phyloP scores from a whole-genome alignment of 345 rosid species.

The Luvunga scandens region DNA sequence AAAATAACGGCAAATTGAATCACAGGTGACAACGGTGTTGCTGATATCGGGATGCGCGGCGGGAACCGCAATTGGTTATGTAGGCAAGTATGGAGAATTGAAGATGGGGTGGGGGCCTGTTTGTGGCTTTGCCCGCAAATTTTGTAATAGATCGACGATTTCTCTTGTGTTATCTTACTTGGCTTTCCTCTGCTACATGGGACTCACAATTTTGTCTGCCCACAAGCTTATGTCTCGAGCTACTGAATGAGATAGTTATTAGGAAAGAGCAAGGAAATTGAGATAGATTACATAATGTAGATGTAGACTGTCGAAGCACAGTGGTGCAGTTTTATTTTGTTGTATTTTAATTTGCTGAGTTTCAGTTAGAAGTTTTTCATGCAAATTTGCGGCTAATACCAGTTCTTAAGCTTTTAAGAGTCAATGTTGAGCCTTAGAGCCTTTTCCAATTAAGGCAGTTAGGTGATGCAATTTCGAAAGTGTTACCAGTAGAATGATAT shows the following conservation, averaged over 20 bases:
- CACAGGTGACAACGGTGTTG: constrained; percentile 51
- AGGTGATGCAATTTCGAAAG: too few species aligned
- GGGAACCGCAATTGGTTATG: constrained; percentile 46
- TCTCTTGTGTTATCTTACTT: constrained; percentile 43
- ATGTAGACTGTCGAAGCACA: neutral
- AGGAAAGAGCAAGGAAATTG: neutral
- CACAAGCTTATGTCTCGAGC: constrained; percentile 26
- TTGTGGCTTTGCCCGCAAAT: constrained; percentile 34
- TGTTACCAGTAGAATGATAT: too few species aligned
- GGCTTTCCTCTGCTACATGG: constrained; percentile 43
- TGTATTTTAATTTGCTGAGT: neutral
- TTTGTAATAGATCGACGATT: constrained; percentile 37
- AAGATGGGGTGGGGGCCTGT: constrained; percentile 37
- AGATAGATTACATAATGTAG: neutral
- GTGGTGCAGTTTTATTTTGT: neutral
- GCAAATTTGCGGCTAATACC: neutral
- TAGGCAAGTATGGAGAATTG: constrained; percentile 42
- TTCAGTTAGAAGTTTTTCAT: neutral
- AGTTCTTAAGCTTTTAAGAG: too few species aligned
- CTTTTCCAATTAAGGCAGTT: too few species aligned
- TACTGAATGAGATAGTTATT: neutral
- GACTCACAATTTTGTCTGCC: constrained; percentile 36
- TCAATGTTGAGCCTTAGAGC: too few species aligned
- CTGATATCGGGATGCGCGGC: constrained; percentile 53
- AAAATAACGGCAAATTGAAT: neutral